A percentile compares a stretch with the other conserved stretches of the same genome.
Evolutionary conservation across 1,284 basidiomycete genomes (phyloP).

Genomic region (Taiwanofungus camphoratus): DNA sequence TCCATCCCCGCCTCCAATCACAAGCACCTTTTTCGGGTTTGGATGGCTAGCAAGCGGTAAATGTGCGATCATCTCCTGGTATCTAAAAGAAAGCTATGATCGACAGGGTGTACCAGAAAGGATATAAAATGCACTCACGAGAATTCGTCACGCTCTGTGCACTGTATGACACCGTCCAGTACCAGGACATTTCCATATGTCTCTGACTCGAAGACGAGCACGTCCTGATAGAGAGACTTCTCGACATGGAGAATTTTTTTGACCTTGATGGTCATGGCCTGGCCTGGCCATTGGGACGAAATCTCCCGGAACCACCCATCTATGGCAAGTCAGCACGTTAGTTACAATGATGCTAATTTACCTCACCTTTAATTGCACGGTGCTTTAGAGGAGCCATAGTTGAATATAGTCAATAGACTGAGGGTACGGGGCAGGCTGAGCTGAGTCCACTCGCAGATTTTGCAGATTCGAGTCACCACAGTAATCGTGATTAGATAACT

Average conservation of each 20-base stretch:
- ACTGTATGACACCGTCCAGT: slow-evolving; percentile 94
- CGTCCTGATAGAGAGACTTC: slow-evolving; percentile 92
- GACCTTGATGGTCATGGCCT: slow-evolving; percentile 94
- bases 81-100: slow-evolving; percentile 42
- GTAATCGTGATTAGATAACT: no score
- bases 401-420: no score
- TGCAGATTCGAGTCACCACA: no score
- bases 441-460: no score
- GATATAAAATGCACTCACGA: slow-evolving; percentile 60
- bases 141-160: slow-evolving; percentile 97
- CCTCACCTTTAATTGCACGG: slow-evolving; percentile 33
- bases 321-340: slow-evolving; percentile 23
- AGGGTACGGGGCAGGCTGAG: no score
- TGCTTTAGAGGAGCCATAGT: slow-evolving; percentile 34
- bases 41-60: slow-evolving; percentile 94
- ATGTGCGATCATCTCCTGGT: slow-evolving; percentile 99
- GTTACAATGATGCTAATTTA: neutral
- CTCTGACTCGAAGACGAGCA: slow-evolving; percentile 92
- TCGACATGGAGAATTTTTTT: slow-evolving; percentile 94
- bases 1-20: slow-evolving; percentile 96
- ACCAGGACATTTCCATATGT: slow-evolving; percentile 96
- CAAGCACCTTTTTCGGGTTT: slow-evolving; percentile 92
- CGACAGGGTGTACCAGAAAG: slow-evolving; percentile 3
- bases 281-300: slow-evolving; percentile 95
- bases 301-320: slow-evolving; percentile 99